These are phyloP conservation scores for Sicyos edulis DNA, from an alignment of 306 rosid species.

Conservation along the genomic window DNA sequence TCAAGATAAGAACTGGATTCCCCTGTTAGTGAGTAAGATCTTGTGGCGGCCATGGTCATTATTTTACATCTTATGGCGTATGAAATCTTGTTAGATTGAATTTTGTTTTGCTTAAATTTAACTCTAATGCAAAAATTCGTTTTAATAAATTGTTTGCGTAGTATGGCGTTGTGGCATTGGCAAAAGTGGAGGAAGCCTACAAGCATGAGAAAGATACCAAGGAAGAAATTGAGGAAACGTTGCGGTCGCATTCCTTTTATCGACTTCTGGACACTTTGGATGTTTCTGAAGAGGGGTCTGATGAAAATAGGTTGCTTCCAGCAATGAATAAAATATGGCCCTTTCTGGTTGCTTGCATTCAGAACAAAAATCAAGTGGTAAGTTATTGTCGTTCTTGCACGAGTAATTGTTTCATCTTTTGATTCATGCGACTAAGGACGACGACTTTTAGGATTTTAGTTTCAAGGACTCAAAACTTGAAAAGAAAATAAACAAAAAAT, in stretches of 20 bases:
- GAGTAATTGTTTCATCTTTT: conserved; percentile 13
- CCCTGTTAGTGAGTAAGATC: neutral
- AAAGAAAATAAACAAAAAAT: too few species aligned
- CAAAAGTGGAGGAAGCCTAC: conserved; percentile 78
- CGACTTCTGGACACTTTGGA: conserved; percentile 59
- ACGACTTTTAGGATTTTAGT: neutral
- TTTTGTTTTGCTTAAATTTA: neutral
- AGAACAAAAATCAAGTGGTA: conserved; percentile 69
- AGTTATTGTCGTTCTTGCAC: conserved; percentile 22
- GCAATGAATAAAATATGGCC: conserved; percentile 98
- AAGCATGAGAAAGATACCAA: conserved; percentile 56
- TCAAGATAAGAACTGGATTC: conserved; percentile 1
- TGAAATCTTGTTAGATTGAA: neutral
- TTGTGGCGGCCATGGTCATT: neutral
- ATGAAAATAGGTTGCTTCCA: conserved; percentile 88
- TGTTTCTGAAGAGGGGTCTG: conserved; percentile 55
- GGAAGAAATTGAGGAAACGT: conserved; percentile 60
- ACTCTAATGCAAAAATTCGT: neutral
- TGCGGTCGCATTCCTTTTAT: conserved; percentile 44
- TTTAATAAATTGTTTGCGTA: conserved; percentile 23
- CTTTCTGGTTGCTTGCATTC: conserved; percentile 66
- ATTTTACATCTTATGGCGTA: neutral
- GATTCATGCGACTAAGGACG: too few species aligned
- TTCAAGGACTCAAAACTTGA: neutral
- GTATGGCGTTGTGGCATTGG: conserved; percentile 50